Evolutionary conservation across 1,284 basidiomycete genomes (phyloP).

Genomic region (Tylopilus orsonianus): DNA sequence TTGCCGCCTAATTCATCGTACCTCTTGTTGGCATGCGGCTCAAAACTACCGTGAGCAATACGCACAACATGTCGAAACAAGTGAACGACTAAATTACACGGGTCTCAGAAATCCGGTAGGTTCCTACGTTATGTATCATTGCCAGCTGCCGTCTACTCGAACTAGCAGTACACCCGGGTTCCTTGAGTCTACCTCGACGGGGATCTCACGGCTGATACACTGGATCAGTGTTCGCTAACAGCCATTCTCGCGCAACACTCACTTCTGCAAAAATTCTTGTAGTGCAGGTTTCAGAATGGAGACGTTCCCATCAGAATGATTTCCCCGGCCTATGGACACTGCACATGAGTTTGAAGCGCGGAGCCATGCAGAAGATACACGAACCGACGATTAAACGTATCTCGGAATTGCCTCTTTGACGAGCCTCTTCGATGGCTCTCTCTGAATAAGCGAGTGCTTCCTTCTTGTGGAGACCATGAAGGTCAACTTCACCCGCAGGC

Average conservation of each 20-base stretch:
- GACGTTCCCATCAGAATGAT: slow-evolving; percentile 79
- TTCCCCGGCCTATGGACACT: slow-evolving; percentile 60
- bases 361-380: slow-evolving; percentile 27
- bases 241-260: slow-evolving; percentile 21
- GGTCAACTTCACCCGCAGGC: slow-evolving; percentile 71
- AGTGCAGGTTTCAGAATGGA: slow-evolving; percentile 93
- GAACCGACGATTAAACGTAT: slow-evolving; percentile 85
- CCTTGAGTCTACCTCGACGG: slow-evolving; percentile 62
- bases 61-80: background rate
- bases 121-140: background rate
- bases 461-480: slow-evolving; percentile 89
- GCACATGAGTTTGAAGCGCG: background rate
- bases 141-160: slow-evolving; percentile 43
- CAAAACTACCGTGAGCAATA: background rate
- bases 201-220: slow-evolving; percentile 13
- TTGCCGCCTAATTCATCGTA: no score
- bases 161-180: slow-evolving; percentile 89
- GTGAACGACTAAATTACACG: no score
- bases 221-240: background rate
- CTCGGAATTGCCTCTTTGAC: slow-evolving; percentile 59
- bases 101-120: background rate
- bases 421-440: slow-evolving; percentile 64
- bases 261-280: slow-evolving; percentile 81
- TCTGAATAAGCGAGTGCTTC: slow-evolving; percentile 80
- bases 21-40: background rate